Evolutionary conservation across 495 filamentous ascomycete species (phyloP), one percentile per base, ranked within the genome.

Genomic region (Podospora pseudocomata): DNA sequence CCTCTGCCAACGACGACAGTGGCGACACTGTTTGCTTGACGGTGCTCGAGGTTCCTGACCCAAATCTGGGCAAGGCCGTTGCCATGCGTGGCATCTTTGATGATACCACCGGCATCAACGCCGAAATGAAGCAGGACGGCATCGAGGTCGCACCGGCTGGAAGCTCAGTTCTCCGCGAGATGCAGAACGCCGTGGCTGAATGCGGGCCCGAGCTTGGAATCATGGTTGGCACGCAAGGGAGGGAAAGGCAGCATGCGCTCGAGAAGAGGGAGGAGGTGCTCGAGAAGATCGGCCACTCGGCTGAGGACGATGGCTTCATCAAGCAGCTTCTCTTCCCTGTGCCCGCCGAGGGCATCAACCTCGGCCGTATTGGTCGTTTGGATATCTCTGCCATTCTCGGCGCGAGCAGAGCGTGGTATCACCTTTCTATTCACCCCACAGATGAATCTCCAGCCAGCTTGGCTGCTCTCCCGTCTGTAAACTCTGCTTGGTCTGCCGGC

Each of bases 51-150:
- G 84, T 97, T 13, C 93, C 95, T 2, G 85, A 88, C 69, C 87
- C 90, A 55, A 87, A 85, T 19, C 81, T 98, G 13, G 91, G 92
- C 60, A 97, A 93, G 75, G 95, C 96, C 2, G 79, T 94, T 13
- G 87, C 91, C 5, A 87, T 98, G 80, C 88, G 92, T 61, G 91
- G 91, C 3, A 87, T 98, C 39, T 98, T 99, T 74, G 94, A 99
- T 72, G 95, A 97, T 70, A 86, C 78, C 32, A 79, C 89, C n/a
- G 95, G 95, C 61, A 96, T 99, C 78, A 97, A 98, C 70, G 86
- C 89, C 1, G 95, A 99, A 78, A 98, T 99, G 94, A 95, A 92
- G 75, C 88, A 93, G 67, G 95, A 99, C 72, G 96, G 96, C 18
- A 86, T 99, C 27, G 83, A 89, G 32, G 84, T 94, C 19, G 81